phyloP scores from a whole-genome alignment of 192 early-diverging fungal genomes.

The Mortierella hygrophila region DNA sequence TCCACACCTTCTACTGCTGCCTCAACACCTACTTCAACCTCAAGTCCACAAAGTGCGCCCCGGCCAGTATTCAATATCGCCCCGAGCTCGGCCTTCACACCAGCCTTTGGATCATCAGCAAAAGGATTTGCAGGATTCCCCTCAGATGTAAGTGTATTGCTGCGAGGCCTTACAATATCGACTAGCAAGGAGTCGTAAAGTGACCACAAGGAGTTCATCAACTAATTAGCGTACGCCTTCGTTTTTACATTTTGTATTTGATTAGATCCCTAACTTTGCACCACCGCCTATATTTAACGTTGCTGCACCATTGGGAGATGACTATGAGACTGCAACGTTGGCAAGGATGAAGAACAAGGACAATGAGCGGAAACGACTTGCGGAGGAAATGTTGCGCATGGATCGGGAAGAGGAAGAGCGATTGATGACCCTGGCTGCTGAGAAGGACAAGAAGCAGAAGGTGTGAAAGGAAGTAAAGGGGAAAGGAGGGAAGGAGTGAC shows the following conservation, averaged over 20 bases:
- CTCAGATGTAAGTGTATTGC: constrained; percentile 29
- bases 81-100: constrained; percentile 1
- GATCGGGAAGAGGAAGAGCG: constrained; percentile 49
- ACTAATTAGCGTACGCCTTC: background rate
- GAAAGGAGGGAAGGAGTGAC: background rate
- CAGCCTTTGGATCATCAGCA: constrained; percentile 25
- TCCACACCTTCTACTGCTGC: constrained; percentile 16
- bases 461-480: constrained; percentile 9
- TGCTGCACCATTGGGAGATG: constrained; percentile 48
- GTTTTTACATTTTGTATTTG: background rate
- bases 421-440: background rate
- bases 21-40: constrained; percentile 6
- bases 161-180: background rate
- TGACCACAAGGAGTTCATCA: background rate
- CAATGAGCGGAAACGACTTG: constrained; percentile 56
- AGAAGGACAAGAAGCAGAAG: constrained; percentile 30
- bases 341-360: constrained; percentile 58
- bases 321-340: constrained; percentile 61
- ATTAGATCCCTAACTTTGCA: constrained; percentile 26
- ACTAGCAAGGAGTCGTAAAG: background rate
- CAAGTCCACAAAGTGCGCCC: constrained; percentile 9
- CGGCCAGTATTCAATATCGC: constrained; percentile 31
- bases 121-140: constrained; percentile 24
- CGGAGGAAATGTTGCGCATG: constrained; percentile 43
- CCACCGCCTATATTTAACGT: constrained; percentile 23